Evolutionary conservation across 768 basidiomycete species (phyloP), one percentile per base, ranked within the genome.

Genomic region (Jaapia argillacea): DNA sequence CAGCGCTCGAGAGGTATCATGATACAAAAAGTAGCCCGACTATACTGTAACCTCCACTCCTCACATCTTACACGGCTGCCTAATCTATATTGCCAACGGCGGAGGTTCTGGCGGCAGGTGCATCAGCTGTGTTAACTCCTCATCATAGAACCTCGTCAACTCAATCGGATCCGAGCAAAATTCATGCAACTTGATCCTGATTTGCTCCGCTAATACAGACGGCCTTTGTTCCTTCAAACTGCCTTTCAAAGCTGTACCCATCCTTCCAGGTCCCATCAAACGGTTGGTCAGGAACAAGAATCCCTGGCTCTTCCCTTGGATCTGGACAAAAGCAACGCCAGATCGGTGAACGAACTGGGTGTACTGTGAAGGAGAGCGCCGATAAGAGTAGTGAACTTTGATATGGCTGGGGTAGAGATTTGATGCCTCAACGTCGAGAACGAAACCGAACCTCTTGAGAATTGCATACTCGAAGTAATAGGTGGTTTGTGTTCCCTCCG

Each of bases 261-360:
- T 70, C 45, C 81, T 67, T 39, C 82, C 79, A 10, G 80, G 72
- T 3, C 74, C 80, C 70, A 88, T 84, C 45, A 93, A 65, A 20
- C 91, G 70, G 58, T 97, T 97, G 43, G 86, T 92, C 51, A 91
- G 68, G 69, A 93, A 94, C 46, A 90, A 61, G 61, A 91, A 93
- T 0, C 92, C 91, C 43, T 82, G 70, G 3, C 70, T 59, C 1
- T 81, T 87, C 2, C 84, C 87, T 4, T 92, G 55, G 45, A 94
- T 82, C 58, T 96, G 91, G 6, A 91, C 79, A 55, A 97, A 90
- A 6, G 88, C 91, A 20, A 85, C 77, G 1, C 96, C 96, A 4
- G 84, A 77, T 40, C 81, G 79, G 55, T 96, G 94, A 24, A 96
- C 85, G 58, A 89, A 97, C 57, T 98, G 94, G 16, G 90, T 86